Conservation (phyloP, 2,329 filamentous ascomycete species). For the Phoma sp. region DNA sequence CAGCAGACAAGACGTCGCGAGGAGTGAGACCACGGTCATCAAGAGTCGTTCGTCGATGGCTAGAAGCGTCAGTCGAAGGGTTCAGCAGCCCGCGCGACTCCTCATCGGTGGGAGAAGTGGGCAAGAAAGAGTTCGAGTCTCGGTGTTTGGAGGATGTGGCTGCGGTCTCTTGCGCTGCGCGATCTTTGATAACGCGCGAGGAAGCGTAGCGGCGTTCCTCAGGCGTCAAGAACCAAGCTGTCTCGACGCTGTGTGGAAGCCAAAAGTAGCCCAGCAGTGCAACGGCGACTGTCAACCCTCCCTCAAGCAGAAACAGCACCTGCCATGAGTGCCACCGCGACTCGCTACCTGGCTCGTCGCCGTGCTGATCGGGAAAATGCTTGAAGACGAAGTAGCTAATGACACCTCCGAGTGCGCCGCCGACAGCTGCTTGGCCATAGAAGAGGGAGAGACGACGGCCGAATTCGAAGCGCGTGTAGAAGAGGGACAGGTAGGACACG, state of each 20-base stretch:
- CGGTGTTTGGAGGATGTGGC: slow-evolving; percentile 12
- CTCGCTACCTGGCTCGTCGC: slow-evolving; percentile 9
- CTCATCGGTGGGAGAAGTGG: slow-evolving; percentile 30
- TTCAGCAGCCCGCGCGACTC: slow-evolving; percentile 41
- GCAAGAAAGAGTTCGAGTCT: slow-evolving; percentile 19
- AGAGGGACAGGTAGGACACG: slow-evolving; percentile 64
- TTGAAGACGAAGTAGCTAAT: slow-evolving; percentile 59
- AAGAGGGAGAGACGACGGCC: slow-evolving; percentile 61
- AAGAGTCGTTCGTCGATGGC: slow-evolving; percentile 48
- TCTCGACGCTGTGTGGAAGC: slow-evolving; percentile 57
- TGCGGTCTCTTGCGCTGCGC: slow-evolving; percentile 33
- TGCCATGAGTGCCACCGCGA: slow-evolving; percentile 56
- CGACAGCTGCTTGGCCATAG: slow-evolving; percentile 63
- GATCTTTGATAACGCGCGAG: slow-evolving; percentile 51
- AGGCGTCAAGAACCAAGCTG: slow-evolving; percentile 58
- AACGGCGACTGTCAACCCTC: slow-evolving; percentile 53
- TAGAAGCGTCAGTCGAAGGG: slow-evolving; percentile 24
- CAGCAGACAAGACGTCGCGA: slow-evolving; percentile 58
- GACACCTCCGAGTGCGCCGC: slow-evolving; percentile 62
- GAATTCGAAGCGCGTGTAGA: slow-evolving; percentile 65
- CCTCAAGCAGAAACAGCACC: slow-evolving; percentile 58
- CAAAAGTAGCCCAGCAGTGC: slow-evolving; percentile 57
- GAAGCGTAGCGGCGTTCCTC: slow-evolving; percentile 56
- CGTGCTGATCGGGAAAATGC: slow-evolving; percentile 40
- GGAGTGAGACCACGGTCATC: slow-evolving; percentile 52